phyloP scores from a whole-genome alignment of 371 early-diverging fungal species.

The Circinella minor region DNA sequence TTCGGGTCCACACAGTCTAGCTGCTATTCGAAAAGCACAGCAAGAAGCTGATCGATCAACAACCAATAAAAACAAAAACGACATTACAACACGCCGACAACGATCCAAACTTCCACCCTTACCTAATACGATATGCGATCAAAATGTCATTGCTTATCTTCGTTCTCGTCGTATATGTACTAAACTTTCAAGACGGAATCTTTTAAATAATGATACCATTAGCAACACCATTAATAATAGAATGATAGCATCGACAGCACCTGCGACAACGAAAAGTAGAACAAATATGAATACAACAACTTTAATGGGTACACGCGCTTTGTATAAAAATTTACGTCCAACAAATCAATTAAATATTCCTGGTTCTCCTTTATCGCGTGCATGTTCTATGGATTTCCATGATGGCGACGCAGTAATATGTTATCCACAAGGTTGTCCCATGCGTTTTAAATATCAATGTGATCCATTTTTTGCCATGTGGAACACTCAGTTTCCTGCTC shows the following conservation, averaged over 20 bases:
- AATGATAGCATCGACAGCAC: too few relatives aligned
- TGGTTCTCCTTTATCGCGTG: background rate
- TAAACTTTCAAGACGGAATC: background rate
- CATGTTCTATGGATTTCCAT: constrained; percentile 11
- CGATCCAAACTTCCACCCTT: constrained; percentile 4
- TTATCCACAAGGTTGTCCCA: constrained; percentile 10
- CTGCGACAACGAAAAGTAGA: too few relatives aligned
- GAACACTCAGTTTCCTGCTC: constrained; percentile 10
- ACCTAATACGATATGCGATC: constrained; percentile 2
- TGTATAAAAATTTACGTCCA: background rate
- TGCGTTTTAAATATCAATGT: constrained; percentile 36
- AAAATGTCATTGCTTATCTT: background rate
- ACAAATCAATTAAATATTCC: background rate
- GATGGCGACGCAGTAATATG: constrained; percentile 16
- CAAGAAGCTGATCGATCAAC: constrained; percentile 6
- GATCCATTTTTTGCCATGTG: constrained; percentile 34
- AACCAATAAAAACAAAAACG: background rate
- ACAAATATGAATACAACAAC: background rate
- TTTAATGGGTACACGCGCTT: background rate
- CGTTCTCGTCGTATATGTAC: background rate
- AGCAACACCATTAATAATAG: too few relatives aligned
- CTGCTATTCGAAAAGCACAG: constrained; percentile 11
- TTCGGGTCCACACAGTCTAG: constrained; percentile 30
- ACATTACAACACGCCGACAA: background rate
- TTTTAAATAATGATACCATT: background rate